Base-by-base conservation (phyloP, 768 basidiomycete genomes). In the Hortiboletus campestris region DNA sequence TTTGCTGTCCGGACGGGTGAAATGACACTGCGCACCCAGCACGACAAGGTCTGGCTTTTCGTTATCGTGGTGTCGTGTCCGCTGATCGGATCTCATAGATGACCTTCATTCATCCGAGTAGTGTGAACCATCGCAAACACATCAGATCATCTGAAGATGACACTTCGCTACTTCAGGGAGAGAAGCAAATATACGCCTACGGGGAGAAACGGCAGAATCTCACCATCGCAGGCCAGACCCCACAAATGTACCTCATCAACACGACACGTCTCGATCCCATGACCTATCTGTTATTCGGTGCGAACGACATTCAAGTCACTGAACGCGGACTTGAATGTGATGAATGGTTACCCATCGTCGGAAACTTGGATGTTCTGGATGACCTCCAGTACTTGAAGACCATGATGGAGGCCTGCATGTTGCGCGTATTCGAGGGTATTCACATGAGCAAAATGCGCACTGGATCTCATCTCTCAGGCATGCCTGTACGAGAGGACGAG, bases 281-380 rank as follows among this genome's bases (percentile, higher is more conserved):
- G 78, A 87, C 87, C 6, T 96, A 94, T 68, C 79, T 96, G 70
- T 78, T 98, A 12, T 96, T 98, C 63, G 95, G 94, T 7, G 94
- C 93, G 0, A 84, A 91, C 69, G 81, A 85, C 47, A 79, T 94
- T 31, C 73, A 82, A 56, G 84, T 89, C 40, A 82, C 82, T 0
- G 80, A 84, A 38, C 79, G 81, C 17, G 91, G 93, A 7, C 69
- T 98, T 47, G 86, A 88, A 64, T 94, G 92, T 65, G 95, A 98
- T 65, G 84, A 83, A 42, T 98, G 95, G 94, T 74, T 98, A 12
- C 91, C 94, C 20, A 80, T 95, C 44, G 78, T 86, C 36, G 90
- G 90, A 39, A 82, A 86, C 58, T 62, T 86, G 47, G 79, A 87
- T 63, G 82, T 84, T 2, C 72, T 97, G 63, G 91, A 95, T 66